Base-by-base conservation (phyloP, 495 filamentous ascomycete genomes). In the Penicillium antarcticum region DNA sequence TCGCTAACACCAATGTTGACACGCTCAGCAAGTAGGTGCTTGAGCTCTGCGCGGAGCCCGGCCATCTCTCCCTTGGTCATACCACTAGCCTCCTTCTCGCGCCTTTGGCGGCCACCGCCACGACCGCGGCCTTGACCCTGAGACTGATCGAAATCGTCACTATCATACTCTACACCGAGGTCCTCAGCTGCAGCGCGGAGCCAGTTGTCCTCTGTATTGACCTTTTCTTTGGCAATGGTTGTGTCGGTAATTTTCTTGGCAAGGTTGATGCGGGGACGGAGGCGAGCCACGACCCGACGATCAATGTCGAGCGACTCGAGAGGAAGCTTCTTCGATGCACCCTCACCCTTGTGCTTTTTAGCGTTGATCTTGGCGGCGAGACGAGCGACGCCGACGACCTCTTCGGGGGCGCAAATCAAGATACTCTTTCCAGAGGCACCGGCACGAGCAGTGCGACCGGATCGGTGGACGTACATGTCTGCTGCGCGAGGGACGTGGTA, bases 401-500 rank as follows among this genome's bases (percentile, higher is more conserved):
- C 94, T 50, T 97, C 92, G 0, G 94, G 94, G 0, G 89, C 82
- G 64, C 92, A 97, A 33, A 98, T 81, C 7, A 98, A 69, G 47
- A 98, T 80, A 67, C 87, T 92, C 18, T 87, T 80, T 47, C 94
- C 94, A 0, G 78, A 77, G 12, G 80, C 80, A 19, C 84, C 79
- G 6, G 88, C 92, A 61, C 94, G 88, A 3, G 95, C 94, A 2
- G 94, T 97, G 60, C 94, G 89, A 19, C 94, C 94, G 4, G 95
- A 97, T 48, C 94, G 85, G 63, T 98, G 94, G 19, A 98, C 91
- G 62, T 98, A 98, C 52, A 83, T 84, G 68, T 97, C 94, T 19
- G 94, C 94, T 12, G 90, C 74, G 44, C 91, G 87, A 6, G 94
- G 94, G 9, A 96, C 85, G 70, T 97, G 95, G 71, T 98, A 98